Evolutionary conservation across 768 basidiomycete genomes (phyloP), one percentile per base, ranked within the genome.

Genomic region (Pleurotus citrinopileatus): DNA sequence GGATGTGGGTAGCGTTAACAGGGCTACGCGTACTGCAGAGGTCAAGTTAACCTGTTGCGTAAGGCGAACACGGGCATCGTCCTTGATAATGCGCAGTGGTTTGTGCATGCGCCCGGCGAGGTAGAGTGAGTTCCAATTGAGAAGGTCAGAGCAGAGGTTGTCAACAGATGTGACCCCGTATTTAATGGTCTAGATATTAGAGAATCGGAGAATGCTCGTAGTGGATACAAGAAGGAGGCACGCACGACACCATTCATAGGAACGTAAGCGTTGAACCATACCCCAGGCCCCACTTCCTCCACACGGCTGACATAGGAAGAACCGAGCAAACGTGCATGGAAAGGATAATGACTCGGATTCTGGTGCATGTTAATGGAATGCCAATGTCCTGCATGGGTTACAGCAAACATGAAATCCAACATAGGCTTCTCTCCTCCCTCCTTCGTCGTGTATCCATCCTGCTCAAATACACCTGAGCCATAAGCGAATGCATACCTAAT

Each of bases 401-500:
- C 96, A 0, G 94, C 95, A 67, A 99, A 92, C 69, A 99, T 82
- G 63, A 98, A 97, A 70, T 99, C 97, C 19, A 98, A 81, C 89
- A 98, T 91, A 0, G 94, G 94, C 32, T 63, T 67, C 15, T 73
- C 69, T 19, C 65, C 61, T 25, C 60, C 61, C 17, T 63, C 61
- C 55, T 68, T 57, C 28, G 66, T 59, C 1, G 65, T 63, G 61
- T 95, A 91, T 15, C 95, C 91, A 52, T 87, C 86, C 70, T 99
- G 97, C 63, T 91, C 84, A 61, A 97, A 97, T 1, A 98, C 94
- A 0, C 96, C 97, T 2, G 89, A 93, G 10, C 97, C 97, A 65
- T 98, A 99, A 0, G 97, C 97, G 65, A 98, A 94, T 0, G 95
- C 97, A 75, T 96, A 98, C 19, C 95, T 86, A 45, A 98, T 90